phyloP scores from a whole-genome alignment of 371 early-diverging fungal genomes.

The Parasitella parasitica region DNA sequence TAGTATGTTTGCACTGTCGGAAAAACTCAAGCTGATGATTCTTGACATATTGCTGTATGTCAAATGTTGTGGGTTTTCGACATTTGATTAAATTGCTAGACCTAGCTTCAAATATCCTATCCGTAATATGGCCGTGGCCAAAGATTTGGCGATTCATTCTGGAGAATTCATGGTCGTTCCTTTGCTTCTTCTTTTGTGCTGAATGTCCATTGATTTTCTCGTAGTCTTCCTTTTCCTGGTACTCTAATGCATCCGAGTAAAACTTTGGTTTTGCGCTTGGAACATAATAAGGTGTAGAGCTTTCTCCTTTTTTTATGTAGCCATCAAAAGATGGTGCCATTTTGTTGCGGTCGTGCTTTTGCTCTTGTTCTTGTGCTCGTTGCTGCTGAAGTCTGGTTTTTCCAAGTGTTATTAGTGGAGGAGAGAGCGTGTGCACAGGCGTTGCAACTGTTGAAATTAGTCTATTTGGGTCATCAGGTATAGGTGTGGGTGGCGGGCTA shows the following conservation, averaged over 20 bases:
- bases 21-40: not conserved
- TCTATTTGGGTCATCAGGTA: not conserved
- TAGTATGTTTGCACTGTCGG: not conserved
- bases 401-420: not conserved
- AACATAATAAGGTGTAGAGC: not conserved
- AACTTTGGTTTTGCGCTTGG: constrained; percentile 6
- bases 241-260: constrained; percentile 4
- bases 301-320: not conserved
- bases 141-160: constrained; percentile 4
- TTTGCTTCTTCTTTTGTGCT: not conserved
- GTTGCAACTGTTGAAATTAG: not conserved
- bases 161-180: constrained; percentile 7
- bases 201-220: not conserved
- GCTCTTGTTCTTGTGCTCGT: not conserved
- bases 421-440: not conserved
- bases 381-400: not conserved
- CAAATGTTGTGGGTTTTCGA: not conserved
- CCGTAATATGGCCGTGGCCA: constrained; percentile 1
- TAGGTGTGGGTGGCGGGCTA: not conserved
- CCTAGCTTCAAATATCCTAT: not conserved
- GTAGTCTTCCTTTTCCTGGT: not conserved
- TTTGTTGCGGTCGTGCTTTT: too few species aligned
- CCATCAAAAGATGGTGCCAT: not conserved
- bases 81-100: not conserved
- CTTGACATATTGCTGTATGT: not conserved